These are phyloP conservation scores for Pichia cabralensis DNA, from an alignment of 805 yeast species.

Conservation along the genomic window DNA sequence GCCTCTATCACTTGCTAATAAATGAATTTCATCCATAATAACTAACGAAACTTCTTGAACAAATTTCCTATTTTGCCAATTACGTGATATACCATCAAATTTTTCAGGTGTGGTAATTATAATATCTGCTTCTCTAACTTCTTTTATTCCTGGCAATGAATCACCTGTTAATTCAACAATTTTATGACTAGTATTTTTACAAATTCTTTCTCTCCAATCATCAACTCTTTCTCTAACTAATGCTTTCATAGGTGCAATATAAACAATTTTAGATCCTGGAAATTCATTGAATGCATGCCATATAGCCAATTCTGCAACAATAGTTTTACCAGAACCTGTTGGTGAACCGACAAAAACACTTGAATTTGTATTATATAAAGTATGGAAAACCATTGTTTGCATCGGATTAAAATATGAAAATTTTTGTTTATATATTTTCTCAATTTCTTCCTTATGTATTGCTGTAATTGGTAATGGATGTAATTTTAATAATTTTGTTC, in stretches of 20 bases:
- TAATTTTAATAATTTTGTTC: constrained; percentile 67
- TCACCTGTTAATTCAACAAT: constrained; percentile 80
- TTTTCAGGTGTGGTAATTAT: constrained; percentile 81
- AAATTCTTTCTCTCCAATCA: constrained; percentile 58
- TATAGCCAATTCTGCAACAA: constrained; percentile 92
- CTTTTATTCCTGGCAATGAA: constrained; percentile 61
- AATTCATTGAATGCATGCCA: constrained; percentile 89
- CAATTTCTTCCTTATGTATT: constrained; percentile 55
- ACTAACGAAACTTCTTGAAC: constrained; percentile 67
- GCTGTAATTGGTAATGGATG: constrained; percentile 86
- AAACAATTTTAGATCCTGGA: constrained; percentile 74
- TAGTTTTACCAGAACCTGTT: constrained; percentile 96
- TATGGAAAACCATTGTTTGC: constrained; percentile 96
- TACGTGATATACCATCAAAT: constrained; percentile 80
- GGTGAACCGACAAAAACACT: constrained; percentile 95
- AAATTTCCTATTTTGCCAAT: constrained; percentile 71
- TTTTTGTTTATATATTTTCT: constrained; percentile 51
- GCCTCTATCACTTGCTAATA: constrained; percentile 78
- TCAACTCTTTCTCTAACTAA: constrained; percentile 75
- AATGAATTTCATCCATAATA: constrained; percentile 79
- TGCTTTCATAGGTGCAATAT: constrained; percentile 87
- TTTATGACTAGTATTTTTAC: constrained; percentile 34
- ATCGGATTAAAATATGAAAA: constrained; percentile 92
- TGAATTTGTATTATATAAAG: constrained; percentile 68
- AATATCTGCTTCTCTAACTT: constrained; percentile 59